Evolutionary conservation across 169 alveolate species (phyloP).

Genomic region (Cryptosporidium baileyi): DNA sequence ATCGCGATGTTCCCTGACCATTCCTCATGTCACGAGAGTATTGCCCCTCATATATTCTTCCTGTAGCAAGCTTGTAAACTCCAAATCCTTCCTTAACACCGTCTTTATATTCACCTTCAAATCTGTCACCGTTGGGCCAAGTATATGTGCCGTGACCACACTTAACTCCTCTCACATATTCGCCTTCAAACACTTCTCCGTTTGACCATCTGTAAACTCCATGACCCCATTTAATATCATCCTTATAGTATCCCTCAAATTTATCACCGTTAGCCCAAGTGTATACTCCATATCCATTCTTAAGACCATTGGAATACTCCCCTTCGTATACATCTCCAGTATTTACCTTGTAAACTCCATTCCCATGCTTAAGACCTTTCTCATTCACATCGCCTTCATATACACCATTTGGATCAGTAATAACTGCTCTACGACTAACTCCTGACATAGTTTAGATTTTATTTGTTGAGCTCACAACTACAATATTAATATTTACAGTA

Average conservation of each 20-base stretch:
- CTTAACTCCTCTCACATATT: conserved; percentile 75
- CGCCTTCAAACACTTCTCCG: conserved; percentile 75
- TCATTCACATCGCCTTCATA: conserved; percentile 70
- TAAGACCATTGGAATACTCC: conserved; percentile 87
- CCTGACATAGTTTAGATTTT: conserved; percentile 53
- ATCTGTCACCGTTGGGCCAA: conserved; percentile 74
- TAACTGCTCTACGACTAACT: conserved; percentile 70
- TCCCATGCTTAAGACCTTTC: conserved; percentile 72
- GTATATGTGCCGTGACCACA: conserved; percentile 79
- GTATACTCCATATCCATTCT: conserved; percentile 92
- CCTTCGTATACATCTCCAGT: conserved; percentile 92
- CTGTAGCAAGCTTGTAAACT: conserved; percentile 71
- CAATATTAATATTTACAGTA: neutral
- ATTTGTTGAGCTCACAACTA: conserved; percentile 62
- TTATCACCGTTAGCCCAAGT: conserved; percentile 90
- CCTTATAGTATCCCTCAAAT: conserved; percentile 92
- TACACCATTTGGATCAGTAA: conserved; percentile 66
- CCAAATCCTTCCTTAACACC: conserved; percentile 74
- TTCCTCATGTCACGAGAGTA: conserved; percentile 75
- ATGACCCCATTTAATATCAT: conserved; percentile 92
- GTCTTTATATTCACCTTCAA: conserved; percentile 76
- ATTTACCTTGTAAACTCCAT: conserved; percentile 68
- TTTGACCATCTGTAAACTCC: conserved; percentile 86
- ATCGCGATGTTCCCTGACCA: conserved; percentile 82
- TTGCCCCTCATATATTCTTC: conserved; percentile 78